These are phyloP conservation scores for Lachnellula hyalina DNA, from an alignment of 2,329 filamentous ascomycete genomes.

Conservation along the genomic window DNA sequence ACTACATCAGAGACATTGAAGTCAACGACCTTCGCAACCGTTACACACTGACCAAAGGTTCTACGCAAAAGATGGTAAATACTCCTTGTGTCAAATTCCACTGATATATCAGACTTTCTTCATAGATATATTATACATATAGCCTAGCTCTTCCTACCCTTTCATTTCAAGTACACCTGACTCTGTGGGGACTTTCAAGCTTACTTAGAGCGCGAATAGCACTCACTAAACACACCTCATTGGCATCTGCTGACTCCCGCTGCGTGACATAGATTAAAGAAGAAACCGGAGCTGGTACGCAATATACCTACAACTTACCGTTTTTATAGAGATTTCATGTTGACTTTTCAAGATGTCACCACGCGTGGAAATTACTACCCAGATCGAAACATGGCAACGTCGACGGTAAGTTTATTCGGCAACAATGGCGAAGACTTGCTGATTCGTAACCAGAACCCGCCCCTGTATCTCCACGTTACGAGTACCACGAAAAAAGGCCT, in stretches of 20 bases:
- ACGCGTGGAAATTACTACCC: constrained; percentile 95
- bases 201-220: constrained; percentile 65
- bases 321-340: constrained; percentile 42
- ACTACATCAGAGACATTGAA: constrained; percentile 98
- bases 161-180: constrained; percentile 31
- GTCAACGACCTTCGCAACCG: constrained; percentile 97
- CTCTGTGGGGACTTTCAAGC: constrained; percentile 57
- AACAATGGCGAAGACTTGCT: constrained; percentile 5
- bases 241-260: constrained; percentile 90
- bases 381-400: constrained; percentile 95
- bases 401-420: constrained; percentile 60
- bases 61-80: constrained; percentile 99
- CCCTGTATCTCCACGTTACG: constrained; percentile 90
- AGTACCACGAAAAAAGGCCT: constrained; percentile 90
- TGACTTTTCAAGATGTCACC: constrained; percentile 86
- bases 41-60: constrained; percentile 94
- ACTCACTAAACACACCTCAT: constrained; percentile 57
- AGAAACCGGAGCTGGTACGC: constrained; percentile 99
- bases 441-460: constrained; percentile 65
- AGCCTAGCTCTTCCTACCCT: constrained; percentile 26
- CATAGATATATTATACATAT: constrained; percentile 32
- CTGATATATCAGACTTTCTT: constrained; percentile 54
- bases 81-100: constrained; percentile 59
- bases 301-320: constrained; percentile 41
- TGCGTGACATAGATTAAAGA: constrained; percentile 98